These are phyloP conservation scores for Lentinus tigrinus DNA, from an alignment of 768 basidiomycete genomes.

Conservation along the genomic window DNA sequence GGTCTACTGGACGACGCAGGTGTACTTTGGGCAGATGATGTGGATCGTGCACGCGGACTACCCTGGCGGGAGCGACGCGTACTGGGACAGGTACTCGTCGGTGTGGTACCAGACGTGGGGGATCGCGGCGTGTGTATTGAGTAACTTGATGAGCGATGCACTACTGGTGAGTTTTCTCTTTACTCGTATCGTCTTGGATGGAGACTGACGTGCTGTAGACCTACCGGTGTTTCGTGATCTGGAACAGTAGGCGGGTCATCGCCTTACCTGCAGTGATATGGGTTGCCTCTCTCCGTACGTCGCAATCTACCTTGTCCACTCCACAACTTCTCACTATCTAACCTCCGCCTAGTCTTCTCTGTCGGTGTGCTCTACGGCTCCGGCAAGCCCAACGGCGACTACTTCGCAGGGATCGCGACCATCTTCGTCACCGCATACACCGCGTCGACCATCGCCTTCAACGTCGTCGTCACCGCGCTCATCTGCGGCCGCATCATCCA, in stretches of 20 bases:
- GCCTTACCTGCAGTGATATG: slow-evolving; percentile 24
- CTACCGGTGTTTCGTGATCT: slow-evolving; percentile 27
- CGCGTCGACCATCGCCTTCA: slow-evolving; percentile 39
- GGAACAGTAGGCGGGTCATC: slow-evolving; percentile 21
- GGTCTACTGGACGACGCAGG: slow-evolving; percentile 25
- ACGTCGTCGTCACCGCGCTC: slow-evolving; percentile 40
- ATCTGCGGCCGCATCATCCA: slow-evolving; percentile 39
- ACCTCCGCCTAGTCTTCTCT: slow-evolving; percentile 32
- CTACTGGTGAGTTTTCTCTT: slow-evolving; percentile 23
- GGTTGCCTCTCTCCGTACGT: slow-evolving; percentile 23
- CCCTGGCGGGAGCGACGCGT: slow-evolving; percentile 27
- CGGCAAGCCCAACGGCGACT: slow-evolving; percentile 39
- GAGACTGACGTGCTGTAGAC: slow-evolving; percentile 8
- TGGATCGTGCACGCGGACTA: slow-evolving; percentile 26
- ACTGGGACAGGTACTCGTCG: slow-evolving; percentile 14
- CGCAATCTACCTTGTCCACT: neutral
- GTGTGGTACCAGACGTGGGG: slow-evolving; percentile 28
- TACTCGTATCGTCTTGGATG: neutral
- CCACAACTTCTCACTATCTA: neutral
- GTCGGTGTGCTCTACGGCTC: slow-evolving; percentile 40
- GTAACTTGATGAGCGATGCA: slow-evolving; percentile 27
- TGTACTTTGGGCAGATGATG: slow-evolving; percentile 29
- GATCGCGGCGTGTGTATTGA: slow-evolving; percentile 20
- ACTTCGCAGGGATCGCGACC: slow-evolving; percentile 38
- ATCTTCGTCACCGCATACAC: slow-evolving; percentile 42